phyloP scores from a whole-genome alignment of 1,284 basidiomycete species.

The Phellinidium pouzarii region DNA sequence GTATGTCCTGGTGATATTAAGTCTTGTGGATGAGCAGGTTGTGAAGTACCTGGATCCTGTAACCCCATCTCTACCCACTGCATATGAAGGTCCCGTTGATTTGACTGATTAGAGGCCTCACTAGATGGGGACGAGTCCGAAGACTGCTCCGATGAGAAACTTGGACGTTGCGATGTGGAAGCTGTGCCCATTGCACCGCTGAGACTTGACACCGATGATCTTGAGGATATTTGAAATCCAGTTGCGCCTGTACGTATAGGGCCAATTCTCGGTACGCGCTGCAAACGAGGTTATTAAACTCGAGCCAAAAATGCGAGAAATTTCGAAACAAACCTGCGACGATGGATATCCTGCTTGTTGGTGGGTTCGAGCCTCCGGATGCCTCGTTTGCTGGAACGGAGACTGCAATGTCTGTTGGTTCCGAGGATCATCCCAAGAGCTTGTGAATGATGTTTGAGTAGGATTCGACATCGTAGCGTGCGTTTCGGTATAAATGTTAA shows the following conservation, averaged over 20 bases:
- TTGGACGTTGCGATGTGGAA: conserved; percentile 11
- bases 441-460: conserved; percentile 4
- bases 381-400: conserved; percentile 5
- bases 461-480: neutral
- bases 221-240: conserved; percentile 9
- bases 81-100: conserved; percentile 14
- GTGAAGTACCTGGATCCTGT: conserved; percentile 3
- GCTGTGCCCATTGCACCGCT: conserved; percentile 17
- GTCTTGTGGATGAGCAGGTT: conserved; percentile 5
- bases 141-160: conserved; percentile 14
- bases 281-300: conserved; percentile 3
- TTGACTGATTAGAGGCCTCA: conserved; percentile 16
- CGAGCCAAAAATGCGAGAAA: neutral
- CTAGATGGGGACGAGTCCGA: conserved; percentile 18
- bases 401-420: conserved; percentile 6
- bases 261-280: conserved; percentile 12
- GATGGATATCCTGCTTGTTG: neutral
- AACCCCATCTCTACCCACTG: conserved; percentile 16
- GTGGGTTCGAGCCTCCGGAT: conserved; percentile 1
- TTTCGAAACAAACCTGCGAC: conserved; percentile 5
- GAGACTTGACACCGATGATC: conserved; percentile 14
- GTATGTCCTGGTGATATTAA: conserved; percentile 12
- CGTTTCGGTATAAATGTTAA: neutral
- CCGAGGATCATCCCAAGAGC: conserved; percentile 8
- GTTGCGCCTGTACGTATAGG: conserved; percentile 9